Base-by-base conservation (phyloP, 192 early-diverging fungal species). In the Gryganskiella cystojenkinii region DNA sequence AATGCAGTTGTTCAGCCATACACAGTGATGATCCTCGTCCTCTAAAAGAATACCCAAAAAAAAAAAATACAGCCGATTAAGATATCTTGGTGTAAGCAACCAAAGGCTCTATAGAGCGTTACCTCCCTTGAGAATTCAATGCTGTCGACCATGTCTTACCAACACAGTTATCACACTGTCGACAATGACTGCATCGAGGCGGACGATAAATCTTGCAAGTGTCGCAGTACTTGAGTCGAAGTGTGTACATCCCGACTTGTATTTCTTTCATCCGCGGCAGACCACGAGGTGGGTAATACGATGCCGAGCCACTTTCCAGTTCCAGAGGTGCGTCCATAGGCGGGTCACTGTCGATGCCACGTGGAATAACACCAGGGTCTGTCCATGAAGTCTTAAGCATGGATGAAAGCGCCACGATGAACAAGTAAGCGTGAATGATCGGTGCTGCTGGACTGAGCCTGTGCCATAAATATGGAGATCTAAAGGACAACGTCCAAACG, bases 1-100 rank as follows among this genome's bases (percentile, higher is more conserved):
- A 49, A 98, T 88, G 79, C 96, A 97, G 80, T 94, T 96, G 69
- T 92, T 94, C 9, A 94, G 91, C 96, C 96, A 98, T 27, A 95
- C 92, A 73, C 97, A 98, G 76, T 98, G 94, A 64, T 95, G 93
- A 81, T 95, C 93, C 59, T 90, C 88, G 61, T 90, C 88, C 70
- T 93, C 92, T 89, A 56, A n/a, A 62, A 37, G 33, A 53, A 61
- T 19, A 11, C 24, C 42, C 43, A 33, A 56, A 40, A n/a, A 50
- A 34, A 59, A 30, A 63, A 44, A 33, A 52, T 17, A 28, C 9
- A 46, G 34, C 20, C 14, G 61, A 47, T 2, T 50, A 63, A 24
- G 15, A 24, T 40, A 27, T 62, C 25, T 35, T 59, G 27, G 8
- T 30, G 4, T 17, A 13, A 56, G 27, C 25, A 49, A 10, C n/a